phyloP scores from a whole-genome alignment of 176 grass and related monocot species.

The Elymus sibiricus region DNA sequence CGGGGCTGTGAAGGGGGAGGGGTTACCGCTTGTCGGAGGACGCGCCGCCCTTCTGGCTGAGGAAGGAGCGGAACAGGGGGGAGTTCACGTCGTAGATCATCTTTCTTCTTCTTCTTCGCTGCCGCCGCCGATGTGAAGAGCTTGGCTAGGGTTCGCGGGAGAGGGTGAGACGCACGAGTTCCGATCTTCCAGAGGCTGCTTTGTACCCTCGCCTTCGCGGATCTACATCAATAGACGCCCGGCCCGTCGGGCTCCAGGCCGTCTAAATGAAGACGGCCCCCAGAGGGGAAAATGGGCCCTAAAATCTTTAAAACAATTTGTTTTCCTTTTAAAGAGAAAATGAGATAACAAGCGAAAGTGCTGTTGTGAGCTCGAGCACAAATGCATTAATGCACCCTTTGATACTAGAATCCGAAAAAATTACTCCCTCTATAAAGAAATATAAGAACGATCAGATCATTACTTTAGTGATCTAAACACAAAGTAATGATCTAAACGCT shows the following conservation, averaged over 20 bases:
- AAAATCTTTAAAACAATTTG: too few species aligned
- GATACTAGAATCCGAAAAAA: too few species aligned
- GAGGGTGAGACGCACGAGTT: background rate
- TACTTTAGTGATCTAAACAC: too few species aligned
- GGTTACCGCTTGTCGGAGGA: slow-evolving; percentile 55
- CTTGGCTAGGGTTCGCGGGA: slow-evolving; percentile 38
- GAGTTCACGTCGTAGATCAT: slow-evolving; percentile 88
- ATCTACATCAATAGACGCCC: background rate
- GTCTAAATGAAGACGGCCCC: too few species aligned
- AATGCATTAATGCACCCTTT: too few species aligned
- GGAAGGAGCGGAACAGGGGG: slow-evolving; percentile 66
- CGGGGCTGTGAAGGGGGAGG: background rate
- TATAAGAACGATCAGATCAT: too few species aligned
- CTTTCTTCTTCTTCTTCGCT: background rate
- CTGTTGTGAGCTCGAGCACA: too few species aligned
- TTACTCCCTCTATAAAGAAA: too few species aligned
- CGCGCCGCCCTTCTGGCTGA: slow-evolving; percentile 74
- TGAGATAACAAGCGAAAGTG: too few species aligned
- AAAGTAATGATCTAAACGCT: too few species aligned
- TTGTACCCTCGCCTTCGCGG: background rate
- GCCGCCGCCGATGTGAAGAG: background rate
- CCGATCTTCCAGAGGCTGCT: background rate
- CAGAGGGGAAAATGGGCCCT: too few species aligned
- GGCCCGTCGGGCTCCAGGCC: background rate
- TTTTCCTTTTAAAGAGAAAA: too few species aligned